Evolutionary conservation across 2,329 filamentous ascomycete species (phyloP).

Genomic region (Calonectria hawksworthii): DNA sequence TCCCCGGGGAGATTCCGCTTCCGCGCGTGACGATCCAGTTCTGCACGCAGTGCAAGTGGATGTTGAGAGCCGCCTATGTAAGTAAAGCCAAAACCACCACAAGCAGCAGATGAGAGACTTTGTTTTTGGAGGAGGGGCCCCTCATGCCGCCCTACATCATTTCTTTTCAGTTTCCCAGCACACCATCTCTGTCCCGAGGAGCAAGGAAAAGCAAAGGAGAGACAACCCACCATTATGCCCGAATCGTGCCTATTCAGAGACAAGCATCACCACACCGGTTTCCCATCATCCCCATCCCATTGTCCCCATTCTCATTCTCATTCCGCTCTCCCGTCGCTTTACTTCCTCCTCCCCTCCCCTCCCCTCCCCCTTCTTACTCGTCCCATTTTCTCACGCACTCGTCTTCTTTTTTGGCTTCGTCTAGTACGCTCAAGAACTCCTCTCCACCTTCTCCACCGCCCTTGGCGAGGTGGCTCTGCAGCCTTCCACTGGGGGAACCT

Average conservation of each 20-base stretch:
- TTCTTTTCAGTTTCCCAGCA: not conserved
- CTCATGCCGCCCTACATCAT: conserved; percentile 1
- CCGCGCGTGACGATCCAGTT: conserved; percentile 90
- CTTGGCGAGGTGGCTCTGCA: conserved; percentile 91
- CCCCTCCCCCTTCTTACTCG: not conserved
- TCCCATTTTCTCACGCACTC: not conserved
- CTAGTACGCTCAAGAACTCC: conserved; percentile 93
- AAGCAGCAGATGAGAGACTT: not conserved
- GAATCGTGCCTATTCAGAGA: not conserved
- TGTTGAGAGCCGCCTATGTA: conserved; percentile 89
- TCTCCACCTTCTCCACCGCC: conserved; percentile 88
- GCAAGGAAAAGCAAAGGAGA: not conserved
- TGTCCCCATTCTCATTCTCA: not conserved
- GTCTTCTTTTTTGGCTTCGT: not conserved
- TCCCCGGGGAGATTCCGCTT: conserved; percentile 36
- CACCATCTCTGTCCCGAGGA: not conserved
- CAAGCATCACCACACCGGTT: not conserved
- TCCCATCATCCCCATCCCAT: not conserved
- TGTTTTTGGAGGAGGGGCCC: not conserved
- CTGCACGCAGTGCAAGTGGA: conserved; percentile 96
- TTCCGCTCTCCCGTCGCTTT: no score
- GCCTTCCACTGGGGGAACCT: conserved; percentile 87
- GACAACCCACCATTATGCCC: not conserved
- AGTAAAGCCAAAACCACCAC: conserved; percentile 43
- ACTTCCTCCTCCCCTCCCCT: no score